Conservation (phyloP, 306 rosid species). For the Hippophae gyantsensis region DNA sequence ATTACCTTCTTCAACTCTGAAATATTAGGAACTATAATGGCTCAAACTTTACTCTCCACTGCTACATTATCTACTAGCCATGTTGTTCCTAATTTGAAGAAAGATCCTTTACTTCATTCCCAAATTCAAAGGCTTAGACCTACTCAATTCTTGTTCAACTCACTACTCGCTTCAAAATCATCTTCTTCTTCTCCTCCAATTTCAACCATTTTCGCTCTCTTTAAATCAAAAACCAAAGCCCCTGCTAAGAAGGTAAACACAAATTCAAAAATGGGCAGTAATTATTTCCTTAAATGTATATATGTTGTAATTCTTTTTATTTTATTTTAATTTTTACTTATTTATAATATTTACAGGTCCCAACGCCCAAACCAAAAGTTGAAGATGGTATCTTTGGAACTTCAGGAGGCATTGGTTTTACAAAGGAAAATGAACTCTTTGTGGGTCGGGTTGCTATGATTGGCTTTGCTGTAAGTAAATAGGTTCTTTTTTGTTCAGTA, state of each 20-base stretch:
- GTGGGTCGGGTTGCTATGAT: constrained; percentile 97
- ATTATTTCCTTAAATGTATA: background rate
- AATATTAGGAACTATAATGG: constrained; percentile 32
- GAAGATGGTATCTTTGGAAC: constrained; percentile 93
- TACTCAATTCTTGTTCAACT: constrained; percentile 29
- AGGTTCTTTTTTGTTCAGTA: background rate
- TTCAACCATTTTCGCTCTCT: constrained; percentile 48
- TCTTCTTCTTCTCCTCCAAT: constrained; percentile 22
- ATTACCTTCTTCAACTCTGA: background rate
- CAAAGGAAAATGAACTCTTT: constrained; percentile 92
- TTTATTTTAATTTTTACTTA: background rate
- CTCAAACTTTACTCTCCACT: constrained; percentile 68
- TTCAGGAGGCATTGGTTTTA: constrained; percentile 95
- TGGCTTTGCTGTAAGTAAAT: constrained; percentile 77
- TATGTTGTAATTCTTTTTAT: background rate
- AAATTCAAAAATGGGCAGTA: background rate
- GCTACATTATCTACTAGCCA: constrained; percentile 42
- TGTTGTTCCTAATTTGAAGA: constrained; percentile 44
- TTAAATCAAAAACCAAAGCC: constrained; percentile 78
- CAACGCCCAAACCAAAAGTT: constrained; percentile 60
- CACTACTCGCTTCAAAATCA: constrained; percentile 29
- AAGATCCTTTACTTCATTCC: constrained; percentile 41
- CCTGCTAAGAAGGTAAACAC: constrained; percentile 58
- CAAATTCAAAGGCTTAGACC: constrained; percentile 53
- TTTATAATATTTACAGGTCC: constrained; percentile 33